phyloP scores from a whole-genome alignment of 305 asterid species.

The Withania somnifera region DNA sequence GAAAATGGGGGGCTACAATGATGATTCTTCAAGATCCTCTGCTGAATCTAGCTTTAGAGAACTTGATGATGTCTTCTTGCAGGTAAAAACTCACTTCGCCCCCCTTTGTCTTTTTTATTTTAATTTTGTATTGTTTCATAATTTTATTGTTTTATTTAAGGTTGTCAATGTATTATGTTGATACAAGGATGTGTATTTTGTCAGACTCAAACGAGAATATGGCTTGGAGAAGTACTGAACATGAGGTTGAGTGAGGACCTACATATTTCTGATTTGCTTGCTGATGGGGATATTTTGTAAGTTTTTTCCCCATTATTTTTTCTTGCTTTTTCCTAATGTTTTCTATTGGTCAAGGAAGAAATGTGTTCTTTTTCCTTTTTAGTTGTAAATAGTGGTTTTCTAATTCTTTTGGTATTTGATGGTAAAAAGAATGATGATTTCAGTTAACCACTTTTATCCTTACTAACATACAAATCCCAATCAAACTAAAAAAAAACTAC shows the following conservation, averaged over 20 bases:
- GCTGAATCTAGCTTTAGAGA: conserved; percentile 71
- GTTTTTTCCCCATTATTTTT: conserved; percentile 8
- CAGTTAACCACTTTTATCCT: background rate
- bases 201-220: conserved; percentile 79
- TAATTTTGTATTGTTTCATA: background rate
- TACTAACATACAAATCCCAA: background rate
- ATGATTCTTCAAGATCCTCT: conserved; percentile 38
- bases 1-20: conserved; percentile 23
- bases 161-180: background rate
- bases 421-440: background rate
- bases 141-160: too few relatives aligned
- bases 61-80: conserved; percentile 74
- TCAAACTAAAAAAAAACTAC: background rate
- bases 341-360: background rate
- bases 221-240: conserved; percentile 70
- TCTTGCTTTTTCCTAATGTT: background rate
- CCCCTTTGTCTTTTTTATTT: background rate
- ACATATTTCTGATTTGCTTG: conserved; percentile 68
- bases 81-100: conserved; percentile 31
- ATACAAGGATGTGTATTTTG: background rate
- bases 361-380: background rate
- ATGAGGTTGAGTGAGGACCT: conserved; percentile 49
- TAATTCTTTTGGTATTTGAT: background rate
- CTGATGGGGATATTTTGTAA: conserved; percentile 85
- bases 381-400: background rate